phyloP scores from a whole-genome alignment of 805 yeast species.

The Saccharomycopsis malanga region DNA sequence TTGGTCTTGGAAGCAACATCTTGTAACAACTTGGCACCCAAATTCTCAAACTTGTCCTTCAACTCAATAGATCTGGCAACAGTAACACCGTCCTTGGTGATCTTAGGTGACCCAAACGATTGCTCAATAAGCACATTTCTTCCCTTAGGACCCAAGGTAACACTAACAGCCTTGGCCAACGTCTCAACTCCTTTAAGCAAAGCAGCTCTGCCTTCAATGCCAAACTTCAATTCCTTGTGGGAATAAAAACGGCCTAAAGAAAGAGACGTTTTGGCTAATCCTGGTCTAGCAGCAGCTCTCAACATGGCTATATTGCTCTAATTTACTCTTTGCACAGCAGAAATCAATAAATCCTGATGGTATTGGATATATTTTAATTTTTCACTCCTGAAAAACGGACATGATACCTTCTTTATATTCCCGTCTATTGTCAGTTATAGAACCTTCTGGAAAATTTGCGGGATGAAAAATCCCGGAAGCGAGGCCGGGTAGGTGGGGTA shows the following conservation, averaged over 20 bases:
- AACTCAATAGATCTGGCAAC: constrained; percentile 83
- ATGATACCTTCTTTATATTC: no score
- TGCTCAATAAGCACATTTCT: constrained; percentile 96
- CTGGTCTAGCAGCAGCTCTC: constrained; percentile 22
- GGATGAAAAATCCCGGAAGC: no score
- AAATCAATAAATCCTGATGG: no score
- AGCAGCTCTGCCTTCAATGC: constrained; percentile 96
- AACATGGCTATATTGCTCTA: no score
- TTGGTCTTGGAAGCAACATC: constrained; percentile 97
- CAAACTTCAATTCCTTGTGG: constrained; percentile 93
- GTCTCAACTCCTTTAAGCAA: constrained; percentile 89
- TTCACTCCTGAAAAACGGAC: no score
- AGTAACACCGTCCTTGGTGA: constrained; percentile 98
- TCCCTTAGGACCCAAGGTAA: constrained; percentile 96
- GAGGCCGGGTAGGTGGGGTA: no score
- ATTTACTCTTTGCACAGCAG: no score
- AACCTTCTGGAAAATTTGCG: no score
- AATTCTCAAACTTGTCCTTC: constrained; percentile 87
- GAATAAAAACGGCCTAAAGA: constrained; percentile 25
- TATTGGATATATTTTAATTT: no score
- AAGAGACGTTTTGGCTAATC: constrained; percentile 6
- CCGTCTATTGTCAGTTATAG: no score
- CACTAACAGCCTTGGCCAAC: constrained; percentile 92
- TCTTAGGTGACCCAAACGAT: constrained; percentile 93
- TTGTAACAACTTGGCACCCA: constrained; percentile 92